Conservation (phyloP, 768 basidiomycete species). For the Kwoniella newhampshirensis region DNA sequence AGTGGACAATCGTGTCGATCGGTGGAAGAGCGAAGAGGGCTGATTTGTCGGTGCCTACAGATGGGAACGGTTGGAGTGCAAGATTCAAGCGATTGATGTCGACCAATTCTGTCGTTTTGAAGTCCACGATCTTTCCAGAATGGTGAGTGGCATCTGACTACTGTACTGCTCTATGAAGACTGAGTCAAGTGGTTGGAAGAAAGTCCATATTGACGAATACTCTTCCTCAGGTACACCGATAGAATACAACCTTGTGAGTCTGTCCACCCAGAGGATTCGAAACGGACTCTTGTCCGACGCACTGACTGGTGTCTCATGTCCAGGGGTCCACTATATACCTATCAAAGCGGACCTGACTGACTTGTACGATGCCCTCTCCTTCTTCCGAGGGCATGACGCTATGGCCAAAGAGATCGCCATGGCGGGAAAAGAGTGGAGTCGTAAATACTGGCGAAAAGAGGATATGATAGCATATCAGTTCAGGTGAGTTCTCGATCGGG, state of each 20-base stretch:
- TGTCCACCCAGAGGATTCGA: not conserved
- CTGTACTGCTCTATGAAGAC: not conserved
- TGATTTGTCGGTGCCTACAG: slow-evolving; percentile 19
- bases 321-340: slow-evolving; percentile 52
- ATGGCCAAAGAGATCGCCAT: slow-evolving; percentile 53
- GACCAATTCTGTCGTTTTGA: slow-evolving; percentile 47
- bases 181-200: not conserved
- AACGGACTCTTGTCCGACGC: not conserved
- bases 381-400: slow-evolving; percentile 51
- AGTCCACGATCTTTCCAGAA: slow-evolving; percentile 53
- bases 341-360: slow-evolving; percentile 55
- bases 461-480: slow-evolving; percentile 53
- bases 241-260: slow-evolving; percentile 31
- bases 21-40: not conserved
- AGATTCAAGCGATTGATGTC: slow-evolving; percentile 54
- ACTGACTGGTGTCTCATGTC: not conserved
- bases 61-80: slow-evolving; percentile 54
- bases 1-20: slow-evolving; percentile 4
- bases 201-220: not conserved
- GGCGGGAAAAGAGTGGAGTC: slow-evolving; percentile 53
- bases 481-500: slow-evolving; percentile 21
- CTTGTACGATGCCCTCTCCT: slow-evolving; percentile 54
- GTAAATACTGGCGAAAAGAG: slow-evolving; percentile 50
- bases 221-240: slow-evolving; percentile 17
- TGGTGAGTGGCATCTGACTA: slow-evolving; percentile 39